Conservation (phyloP, 164 flowering plant species). For the Liquidambar formosana region DNA sequence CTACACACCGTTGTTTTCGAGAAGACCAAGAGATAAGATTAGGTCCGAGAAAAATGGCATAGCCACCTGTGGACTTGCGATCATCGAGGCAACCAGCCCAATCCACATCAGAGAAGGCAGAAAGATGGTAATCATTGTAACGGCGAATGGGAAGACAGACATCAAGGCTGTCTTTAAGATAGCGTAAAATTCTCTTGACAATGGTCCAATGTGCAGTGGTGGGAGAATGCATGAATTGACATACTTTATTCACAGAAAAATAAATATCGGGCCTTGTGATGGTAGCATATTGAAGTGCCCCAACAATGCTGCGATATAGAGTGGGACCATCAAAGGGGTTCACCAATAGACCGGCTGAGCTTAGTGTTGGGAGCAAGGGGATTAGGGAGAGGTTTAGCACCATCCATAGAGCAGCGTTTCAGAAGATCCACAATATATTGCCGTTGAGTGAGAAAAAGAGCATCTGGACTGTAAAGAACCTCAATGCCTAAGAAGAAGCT, state of each 20-base stretch:
- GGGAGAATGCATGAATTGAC: neutral
- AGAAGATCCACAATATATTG: conserved; percentile 9
- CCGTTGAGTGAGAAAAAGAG: neutral
- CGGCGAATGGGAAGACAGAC: neutral
- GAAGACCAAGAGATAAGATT: too few relatives aligned
- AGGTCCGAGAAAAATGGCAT: too few relatives aligned
- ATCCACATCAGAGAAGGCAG: neutral
- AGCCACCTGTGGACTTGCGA: neutral
- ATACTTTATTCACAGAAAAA: neutral
- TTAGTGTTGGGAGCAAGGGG: neutral
- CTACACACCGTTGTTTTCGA: too few relatives aligned
- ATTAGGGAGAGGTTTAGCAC: neutral
- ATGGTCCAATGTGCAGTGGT: neutral
- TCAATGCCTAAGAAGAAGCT: conserved; percentile 18
- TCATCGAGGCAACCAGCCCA: neutral
- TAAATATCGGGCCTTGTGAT: neutral
- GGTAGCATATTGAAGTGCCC: neutral
- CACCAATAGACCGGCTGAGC: neutral
- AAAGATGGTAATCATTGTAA: neutral
- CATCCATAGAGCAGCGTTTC: neutral
- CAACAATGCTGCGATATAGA: neutral
- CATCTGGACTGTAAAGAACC: neutral
- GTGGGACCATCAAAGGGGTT: neutral
- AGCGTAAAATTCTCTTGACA: neutral
- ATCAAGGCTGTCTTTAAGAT: neutral